Evolutionary conservation across 2,329 filamentous ascomycete genomes (phyloP).

Genomic region (Penicillium thymicola): DNA sequence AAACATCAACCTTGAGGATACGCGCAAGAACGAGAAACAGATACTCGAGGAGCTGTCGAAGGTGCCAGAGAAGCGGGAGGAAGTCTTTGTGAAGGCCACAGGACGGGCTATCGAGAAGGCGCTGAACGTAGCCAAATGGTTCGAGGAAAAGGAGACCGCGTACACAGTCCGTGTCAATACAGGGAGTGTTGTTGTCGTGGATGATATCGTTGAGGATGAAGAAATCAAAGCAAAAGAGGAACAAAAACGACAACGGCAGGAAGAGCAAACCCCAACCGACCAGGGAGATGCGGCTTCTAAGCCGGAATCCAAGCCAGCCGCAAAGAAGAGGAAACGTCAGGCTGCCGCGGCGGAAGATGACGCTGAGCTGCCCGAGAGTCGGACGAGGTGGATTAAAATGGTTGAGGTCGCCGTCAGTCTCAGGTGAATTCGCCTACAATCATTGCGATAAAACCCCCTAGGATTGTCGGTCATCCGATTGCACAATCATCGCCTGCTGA

Average conservation of each 20-base stretch:
- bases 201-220: slow-evolving; percentile 54
- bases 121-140: slow-evolving; percentile 54
- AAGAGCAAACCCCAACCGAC: slow-evolving; percentile 13
- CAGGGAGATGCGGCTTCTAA: slow-evolving; percentile 7
- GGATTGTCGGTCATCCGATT: not conserved
- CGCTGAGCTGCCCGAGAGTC: slow-evolving; percentile 42
- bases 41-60: slow-evolving; percentile 33
- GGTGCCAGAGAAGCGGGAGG: slow-evolving; percentile 43
- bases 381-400: slow-evolving; percentile 48
- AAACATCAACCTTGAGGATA: slow-evolving; percentile 38
- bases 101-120: slow-evolving; percentile 59
- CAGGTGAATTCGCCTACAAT: slow-evolving; percentile 29
- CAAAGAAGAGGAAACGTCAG: slow-evolving; percentile 32
- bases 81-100: slow-evolving; percentile 58
- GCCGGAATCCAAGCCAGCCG: slow-evolving; percentile 17
- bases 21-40: slow-evolving; percentile 30
- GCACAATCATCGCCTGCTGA: not conserved
- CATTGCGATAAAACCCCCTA: not conserved
- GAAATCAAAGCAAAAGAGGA: slow-evolving; percentile 28
- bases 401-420: slow-evolving; percentile 45
- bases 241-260: slow-evolving; percentile 20
- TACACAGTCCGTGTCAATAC: slow-evolving; percentile 54
- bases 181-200: slow-evolving; percentile 56
- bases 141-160: slow-evolving; percentile 50
- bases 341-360: slow-evolving; percentile 21